Evolutionary conservation across 345 rosid genomes (phyloP), one percentile per base, ranked within the genome.

Genomic region (Kernera saxatilis): DNA sequence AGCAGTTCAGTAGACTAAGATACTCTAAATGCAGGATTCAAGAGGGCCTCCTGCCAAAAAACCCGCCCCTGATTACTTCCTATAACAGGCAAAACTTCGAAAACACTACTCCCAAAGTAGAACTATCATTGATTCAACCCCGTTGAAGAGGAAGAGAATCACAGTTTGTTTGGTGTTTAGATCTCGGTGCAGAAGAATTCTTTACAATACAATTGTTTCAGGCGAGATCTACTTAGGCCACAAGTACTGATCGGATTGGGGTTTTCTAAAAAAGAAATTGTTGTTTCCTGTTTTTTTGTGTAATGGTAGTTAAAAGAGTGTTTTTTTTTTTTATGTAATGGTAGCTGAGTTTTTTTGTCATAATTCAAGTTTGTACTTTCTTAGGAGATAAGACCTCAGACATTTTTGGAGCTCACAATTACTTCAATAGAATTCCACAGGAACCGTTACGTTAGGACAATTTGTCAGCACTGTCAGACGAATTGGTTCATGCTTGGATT

Each of bases 41-140:
- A 87, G 99, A 82, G 97, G 93, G 19, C 65, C 97, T 27, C 99
- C 93, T 2, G 83, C 93, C 21, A 94, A 80, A 76, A 94, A 87
- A 67, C 93, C 98, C 1, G 92, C 96, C 22, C 98, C 99, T 15
- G 99, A 94, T 82, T 94, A 94, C 83, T 94, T 94, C 80, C 82
- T 94, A 29, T 94, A 82, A 87, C 43, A 27, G 33, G 59, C 26
- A 32, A 35, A 67, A 40, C 56, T 23, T 67, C 2, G 11, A 43
- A 68, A 67, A 30, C 59, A 59, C 17, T 21, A 48, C 41, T 32
- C 35, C 49, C 6, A 11, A 22, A 51, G 56, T 57, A 23, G 39
- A 67, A 30, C 18, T 17, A 51, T 17, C 62, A 7, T 15, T 2
- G 8, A 36, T 37, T 26, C 60, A 27, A 61, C 33, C 6, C 53